Evolutionary conservation across 371 early-diverging fungal genomes (phyloP).

Genomic region (Rhizopus arrhizus): DNA sequence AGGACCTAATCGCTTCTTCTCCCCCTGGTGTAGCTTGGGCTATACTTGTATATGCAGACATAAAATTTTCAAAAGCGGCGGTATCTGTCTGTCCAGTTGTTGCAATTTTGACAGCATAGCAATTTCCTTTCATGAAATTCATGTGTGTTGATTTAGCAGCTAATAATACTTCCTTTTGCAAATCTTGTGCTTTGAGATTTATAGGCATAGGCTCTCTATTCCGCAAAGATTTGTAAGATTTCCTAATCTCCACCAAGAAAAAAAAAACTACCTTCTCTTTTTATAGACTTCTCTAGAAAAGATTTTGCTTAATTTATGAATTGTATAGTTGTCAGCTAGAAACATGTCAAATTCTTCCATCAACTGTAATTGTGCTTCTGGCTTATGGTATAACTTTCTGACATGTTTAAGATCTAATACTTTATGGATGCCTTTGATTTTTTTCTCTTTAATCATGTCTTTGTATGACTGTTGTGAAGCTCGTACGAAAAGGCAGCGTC

Average conservation of each 20-base stretch:
- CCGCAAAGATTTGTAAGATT: background rate
- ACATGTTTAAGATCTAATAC: constrained; percentile 84
- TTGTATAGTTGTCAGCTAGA: constrained; percentile 76
- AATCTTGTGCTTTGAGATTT: constrained; percentile 61
- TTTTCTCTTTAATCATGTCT: constrained; percentile 64
- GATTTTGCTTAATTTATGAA: constrained; percentile 74
- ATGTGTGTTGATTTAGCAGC: constrained; percentile 80
- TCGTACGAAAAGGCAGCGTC: constrained; percentile 83
- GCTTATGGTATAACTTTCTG: constrained; percentile 70
- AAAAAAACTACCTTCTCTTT: constrained; percentile 75
- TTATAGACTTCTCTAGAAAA: constrained; percentile 86
- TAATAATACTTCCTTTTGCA: constrained; percentile 71
- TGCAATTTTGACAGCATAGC: constrained; percentile 76
- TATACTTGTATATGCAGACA: constrained; percentile 59
- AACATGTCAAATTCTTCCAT: constrained; percentile 80
- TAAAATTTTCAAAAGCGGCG: constrained; percentile 79
- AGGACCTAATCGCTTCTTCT: constrained; percentile 76
- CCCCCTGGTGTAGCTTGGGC: constrained; percentile 69
- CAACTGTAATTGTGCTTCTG: constrained; percentile 78
- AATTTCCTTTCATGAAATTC: constrained; percentile 70
- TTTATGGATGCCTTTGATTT: constrained; percentile 62
- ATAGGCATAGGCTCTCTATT: constrained; percentile 78
- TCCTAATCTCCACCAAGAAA: background rate
- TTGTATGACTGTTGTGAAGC: constrained; percentile 80
- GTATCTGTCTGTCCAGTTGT: constrained; percentile 54